Evolutionary conservation across 495 filamentous ascomycete species (phyloP), one percentile per base, ranked within the genome.

Genomic region (Hypomontagnella monticulosa): DNA sequence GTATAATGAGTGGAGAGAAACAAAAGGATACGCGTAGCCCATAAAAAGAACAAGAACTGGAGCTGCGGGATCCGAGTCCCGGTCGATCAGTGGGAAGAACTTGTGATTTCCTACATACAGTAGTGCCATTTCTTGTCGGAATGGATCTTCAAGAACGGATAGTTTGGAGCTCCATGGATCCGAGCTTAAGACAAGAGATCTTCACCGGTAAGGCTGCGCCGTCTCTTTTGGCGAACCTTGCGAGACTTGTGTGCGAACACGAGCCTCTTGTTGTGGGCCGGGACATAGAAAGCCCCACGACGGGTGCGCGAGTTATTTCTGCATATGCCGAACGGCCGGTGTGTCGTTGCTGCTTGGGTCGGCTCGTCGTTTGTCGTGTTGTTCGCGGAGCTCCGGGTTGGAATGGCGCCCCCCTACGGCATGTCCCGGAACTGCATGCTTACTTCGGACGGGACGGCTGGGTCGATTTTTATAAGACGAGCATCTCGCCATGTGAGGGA

Each of bases 301-400:
- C 55, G 14, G 14, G 42, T 56, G 43, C 33, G 36, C 33, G 19
- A 11, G 19, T 15, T n/a, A 2, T 38, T 48, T 14, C 40, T 41
- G 37, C 51, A 50, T 57, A 15, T 61, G 51, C 63, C 63, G 63
- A 51, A 16, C 57, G 50, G 57, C 57, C 63, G 56, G 63, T 32
- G 44, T 16, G 32, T 43, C 27, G 42, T 43, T 33, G 34, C 6
- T 23, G 38, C 27, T 58, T 49, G 42, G 42, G 8, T 50, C 15
- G 23, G 23, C 23, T 27, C 23, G 23, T 27, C 23, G 48, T 43
- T 34, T 6, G 49, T 43, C 20, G 34, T 40, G 14, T 18, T 40
- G 56, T 9, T 19, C 57, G 57, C 63, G 57, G 51, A 67, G 57
- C 57, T 61, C 63, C 63, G 63, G 63, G 40, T 40, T 33, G 15